These are phyloP conservation scores for Russula emetica DNA, from an alignment of 768 basidiomycete genomes.

Conservation along the genomic window DNA sequence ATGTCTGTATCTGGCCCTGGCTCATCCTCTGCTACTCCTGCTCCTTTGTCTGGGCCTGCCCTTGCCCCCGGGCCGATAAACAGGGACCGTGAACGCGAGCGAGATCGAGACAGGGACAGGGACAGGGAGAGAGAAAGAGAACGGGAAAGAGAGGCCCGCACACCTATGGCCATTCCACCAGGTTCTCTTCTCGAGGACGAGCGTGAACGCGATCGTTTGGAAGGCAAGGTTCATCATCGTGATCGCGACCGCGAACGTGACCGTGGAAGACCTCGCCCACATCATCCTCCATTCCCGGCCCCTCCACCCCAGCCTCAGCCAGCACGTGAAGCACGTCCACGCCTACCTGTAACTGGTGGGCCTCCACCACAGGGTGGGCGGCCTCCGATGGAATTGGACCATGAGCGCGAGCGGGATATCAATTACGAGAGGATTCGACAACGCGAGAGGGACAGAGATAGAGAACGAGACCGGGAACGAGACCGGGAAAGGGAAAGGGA, in stretches of 20 bases:
- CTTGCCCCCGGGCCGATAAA: constrained; percentile 8
- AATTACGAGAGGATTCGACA: constrained; percentile 33
- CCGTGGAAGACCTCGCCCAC: constrained; percentile 29
- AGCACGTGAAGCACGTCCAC: constrained; percentile 20
- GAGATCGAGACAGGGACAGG: constrained; percentile 27
- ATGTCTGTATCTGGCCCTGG: constrained; percentile 9
- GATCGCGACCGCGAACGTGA: constrained; percentile 29
- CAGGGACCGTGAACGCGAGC: constrained; percentile 21
- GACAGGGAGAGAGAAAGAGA: constrained; percentile 28
- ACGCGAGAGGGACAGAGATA: constrained; percentile 25
- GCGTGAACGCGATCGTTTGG: constrained; percentile 26
- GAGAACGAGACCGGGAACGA: constrained; percentile 25
- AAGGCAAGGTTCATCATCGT: constrained; percentile 17
- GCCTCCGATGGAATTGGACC: constrained; percentile 33
- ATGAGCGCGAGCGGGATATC: constrained; percentile 30
- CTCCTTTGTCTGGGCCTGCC: constrained; percentile 21
- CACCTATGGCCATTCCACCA: constrained; percentile 12
- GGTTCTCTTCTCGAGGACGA: constrained; percentile 26
- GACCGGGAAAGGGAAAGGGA: constrained; percentile 25
- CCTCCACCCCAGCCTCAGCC: constrained; percentile 16
- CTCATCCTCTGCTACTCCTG: constrained; percentile 17
- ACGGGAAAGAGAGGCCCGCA: constrained; percentile 10
- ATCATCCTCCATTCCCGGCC: constrained; percentile 18
- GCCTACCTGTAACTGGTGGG: constrained; percentile 10
- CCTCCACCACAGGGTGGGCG: constrained; percentile 27